A percentile compares a stretch with the other conserved stretches of the same genome.
Evolutionary conservation across 805 yeast genomes (phyloP).

Genomic region (Yamadazyma olivae): DNA sequence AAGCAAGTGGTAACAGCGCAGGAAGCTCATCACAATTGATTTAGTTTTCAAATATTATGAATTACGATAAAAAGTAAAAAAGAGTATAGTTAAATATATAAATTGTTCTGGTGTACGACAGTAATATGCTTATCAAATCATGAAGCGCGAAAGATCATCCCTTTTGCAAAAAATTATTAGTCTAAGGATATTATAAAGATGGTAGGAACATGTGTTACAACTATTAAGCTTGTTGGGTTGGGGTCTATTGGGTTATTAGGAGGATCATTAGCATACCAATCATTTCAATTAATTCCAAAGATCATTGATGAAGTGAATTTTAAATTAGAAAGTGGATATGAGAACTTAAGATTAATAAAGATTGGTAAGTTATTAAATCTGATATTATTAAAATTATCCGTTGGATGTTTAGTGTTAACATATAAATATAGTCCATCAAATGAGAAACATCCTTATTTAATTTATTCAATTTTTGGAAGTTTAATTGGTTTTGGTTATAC

Average conservation of each 20-base stretch:
- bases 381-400: constrained; percentile 45
- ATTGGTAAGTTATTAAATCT: constrained; percentile 21
- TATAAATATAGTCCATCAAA: constrained; percentile 51
- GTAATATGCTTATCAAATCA: background rate
- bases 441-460: constrained; percentile 69
- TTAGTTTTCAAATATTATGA: no score
- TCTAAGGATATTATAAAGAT: constrained; percentile 6
- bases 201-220: constrained; percentile 36
- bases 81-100: no score
- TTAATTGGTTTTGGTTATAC: constrained; percentile 37
- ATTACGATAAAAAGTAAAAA: no score
- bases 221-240: constrained; percentile 61
- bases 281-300: constrained; percentile 28
- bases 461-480: constrained; percentile 60
- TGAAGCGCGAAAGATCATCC: constrained; percentile 10
- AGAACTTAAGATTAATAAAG: constrained; percentile 20
- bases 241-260: constrained; percentile 67
- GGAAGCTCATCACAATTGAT: constrained; percentile 6
- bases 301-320: constrained; percentile 21
- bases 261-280: constrained; percentile 45
- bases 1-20: constrained; percentile 5
- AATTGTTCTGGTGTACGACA: no score
- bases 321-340: constrained; percentile 7
- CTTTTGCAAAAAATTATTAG: constrained; percentile 5
- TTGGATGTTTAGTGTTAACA: constrained; percentile 53